Evolutionary conservation across 1,284 basidiomycete species (phyloP).

Genomic region (Rhodotorula sp.): DNA sequence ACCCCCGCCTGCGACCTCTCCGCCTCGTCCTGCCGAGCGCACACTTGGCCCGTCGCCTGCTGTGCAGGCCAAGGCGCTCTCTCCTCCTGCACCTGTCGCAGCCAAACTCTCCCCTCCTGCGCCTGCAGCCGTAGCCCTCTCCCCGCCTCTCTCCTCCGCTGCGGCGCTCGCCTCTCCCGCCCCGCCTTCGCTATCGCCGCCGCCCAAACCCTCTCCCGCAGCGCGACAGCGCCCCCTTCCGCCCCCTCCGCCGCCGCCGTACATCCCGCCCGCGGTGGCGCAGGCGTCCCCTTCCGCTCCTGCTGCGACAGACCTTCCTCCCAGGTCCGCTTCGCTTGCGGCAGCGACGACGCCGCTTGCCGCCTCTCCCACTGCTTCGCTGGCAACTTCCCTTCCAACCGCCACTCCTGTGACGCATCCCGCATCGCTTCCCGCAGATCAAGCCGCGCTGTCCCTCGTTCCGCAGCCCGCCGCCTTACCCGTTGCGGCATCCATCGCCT

Average conservation of each 20-base stretch:
- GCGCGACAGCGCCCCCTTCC: background rate
- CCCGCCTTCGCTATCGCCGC: background rate
- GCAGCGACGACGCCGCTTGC: too few species aligned
- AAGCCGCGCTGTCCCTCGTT: too few species aligned
- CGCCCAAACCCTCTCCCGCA: background rate
- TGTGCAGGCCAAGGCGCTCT: too few species aligned
- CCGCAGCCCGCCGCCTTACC: too few species aligned
- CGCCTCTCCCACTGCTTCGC: too few species aligned
- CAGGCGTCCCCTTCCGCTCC: too few species aligned
- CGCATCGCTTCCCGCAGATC: too few species aligned
- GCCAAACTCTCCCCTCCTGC: background rate
- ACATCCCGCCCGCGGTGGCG: background rate
- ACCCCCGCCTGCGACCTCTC: background rate
- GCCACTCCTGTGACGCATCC: too few species aligned
- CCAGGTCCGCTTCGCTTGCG: too few species aligned
- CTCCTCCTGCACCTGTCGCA: background rate
- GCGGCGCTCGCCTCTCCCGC: background rate
- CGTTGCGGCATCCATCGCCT: too few species aligned
- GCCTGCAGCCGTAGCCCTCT: background rate
- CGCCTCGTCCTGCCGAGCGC: background rate
- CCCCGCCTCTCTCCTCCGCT: background rate
- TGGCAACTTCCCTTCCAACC: too few species aligned
- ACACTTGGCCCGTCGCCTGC: background rate
- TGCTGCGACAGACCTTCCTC: too few species aligned
- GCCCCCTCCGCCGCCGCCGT: constrained; percentile 1